Base-by-base conservation (phyloP, 768 basidiomycete species). In the Serendipita sp. region DNA sequence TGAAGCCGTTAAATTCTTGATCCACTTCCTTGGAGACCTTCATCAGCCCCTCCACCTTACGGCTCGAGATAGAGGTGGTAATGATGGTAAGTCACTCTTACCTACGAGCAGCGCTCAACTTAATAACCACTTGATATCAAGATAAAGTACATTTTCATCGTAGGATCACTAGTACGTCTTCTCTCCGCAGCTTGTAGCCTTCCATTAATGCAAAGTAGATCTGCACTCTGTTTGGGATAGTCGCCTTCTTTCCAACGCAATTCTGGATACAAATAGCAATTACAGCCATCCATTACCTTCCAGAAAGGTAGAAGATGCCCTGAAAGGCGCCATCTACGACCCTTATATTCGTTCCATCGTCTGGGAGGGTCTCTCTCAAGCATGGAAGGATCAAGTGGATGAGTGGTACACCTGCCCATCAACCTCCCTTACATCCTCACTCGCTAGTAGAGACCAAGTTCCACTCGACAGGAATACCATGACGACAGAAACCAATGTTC, bases 11-110 rank as follows among this genome's bases (percentile, higher is more conserved):
- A 88, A 89, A 73, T 99, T 96, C 77, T 77, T 99, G 36, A 81
- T 94, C 35, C 96, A 99, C 73, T 97, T 91, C 69, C 64, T 96
- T 10, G 93, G 95, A 0, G 95, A 97, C 72, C 78, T 95, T 79
- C 95, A 96, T 70, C 85, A 88, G 81, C 95, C 95, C 3, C 76
- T 99, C 64, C 95, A 99, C 73, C 80, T 99, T 44, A 88, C 88
- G 0, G 90, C 90, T 1, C 78, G 92, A 16, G 84, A 92, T 69
- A 80, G 89, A 35, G 95, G 95, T 3, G 95, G 94, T 0, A 98
- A 97, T 71, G 81, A 81, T 3, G 77, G 78, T 73, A 64, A 67
- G 74, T 71, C 35, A 36, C n/a, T 16, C 34, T 63, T 68, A 38
- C 13, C 38, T 41, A 13, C 5, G 13, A 41, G 5, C 5, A 7